phyloP scores from a whole-genome alignment of 1,284 basidiomycete species.

The Sphaerobolus stellatus region DNA sequence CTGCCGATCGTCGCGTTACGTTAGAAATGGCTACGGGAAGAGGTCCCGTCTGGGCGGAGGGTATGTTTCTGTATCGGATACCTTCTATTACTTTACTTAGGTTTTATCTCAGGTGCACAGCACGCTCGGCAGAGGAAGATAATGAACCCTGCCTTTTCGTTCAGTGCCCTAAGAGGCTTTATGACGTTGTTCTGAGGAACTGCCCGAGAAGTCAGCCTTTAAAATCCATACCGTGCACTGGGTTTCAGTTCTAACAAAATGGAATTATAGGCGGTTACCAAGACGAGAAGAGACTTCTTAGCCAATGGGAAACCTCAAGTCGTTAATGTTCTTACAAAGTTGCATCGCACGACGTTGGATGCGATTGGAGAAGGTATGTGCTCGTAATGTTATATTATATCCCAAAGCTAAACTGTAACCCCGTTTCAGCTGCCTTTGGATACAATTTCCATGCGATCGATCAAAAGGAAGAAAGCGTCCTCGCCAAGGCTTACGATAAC shows the following conservation, averaged over 20 bases:
- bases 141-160: conserved; percentile 44
- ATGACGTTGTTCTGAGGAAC: conserved; percentile 49
- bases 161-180: conserved; percentile 47
- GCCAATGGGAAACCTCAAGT: conserved; percentile 40
- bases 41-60: conserved; percentile 42
- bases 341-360: conserved; percentile 32
- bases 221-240: conserved; percentile 25
- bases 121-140: conserved; percentile 46
- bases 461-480: conserved; percentile 31
- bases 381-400: neutral
- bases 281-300: conserved; percentile 49
- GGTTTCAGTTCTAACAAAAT: conserved; percentile 24
- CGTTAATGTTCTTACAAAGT: conserved; percentile 38
- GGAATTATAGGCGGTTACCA: conserved; percentile 38
- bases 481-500: conserved; percentile 16
- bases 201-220: conserved; percentile 40
- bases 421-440: conserved; percentile 32
- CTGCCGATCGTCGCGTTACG: conserved; percentile 30
- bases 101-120: neutral
- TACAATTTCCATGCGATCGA: conserved; percentile 33
- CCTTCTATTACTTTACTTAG: neutral
- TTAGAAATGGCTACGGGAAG: conserved; percentile 31
- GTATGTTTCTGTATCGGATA: conserved; percentile 21
- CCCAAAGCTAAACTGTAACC: neutral
- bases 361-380: conserved; percentile 25